Base-by-base conservation (phyloP, 805 yeast genomes). In the Sugiyamaella marilandica region DNA sequence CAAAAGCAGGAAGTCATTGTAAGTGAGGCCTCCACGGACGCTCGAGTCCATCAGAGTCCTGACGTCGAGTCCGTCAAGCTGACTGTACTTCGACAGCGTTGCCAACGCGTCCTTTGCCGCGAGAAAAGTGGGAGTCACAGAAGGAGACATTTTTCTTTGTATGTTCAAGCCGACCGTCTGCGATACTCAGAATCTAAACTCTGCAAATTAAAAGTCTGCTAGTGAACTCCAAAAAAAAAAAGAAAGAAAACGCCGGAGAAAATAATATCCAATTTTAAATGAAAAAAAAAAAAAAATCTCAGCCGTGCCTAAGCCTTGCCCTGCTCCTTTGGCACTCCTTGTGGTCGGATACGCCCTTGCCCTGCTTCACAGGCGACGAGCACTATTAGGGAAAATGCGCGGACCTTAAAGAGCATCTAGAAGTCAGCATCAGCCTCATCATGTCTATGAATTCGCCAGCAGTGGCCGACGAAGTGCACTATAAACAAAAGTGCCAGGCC, bases 11-110 rank as follows among this genome's bases (percentile, higher is more conserved):
- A 94, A 89, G 75, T 94, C 99, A 69, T 94, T 94, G 78, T 94
- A 94, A 61, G 99, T 94, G 68, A 94, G 82, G 54, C 99, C 99
- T 71, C 99, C 99, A 74, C 94, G 85, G 63, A 75, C 71, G 62
- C 81, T 75, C 49, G 97, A 89, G 76, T 94, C 96, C 86, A 94
- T 87, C 72, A 94, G 81, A 61, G 86, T 80, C 55, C 81, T 76
- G 65, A 87, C 85, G 58, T 86, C 83, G 61, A 94, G 79, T 59
- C 99, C 99, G 70, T 94, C 99, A 68, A 79, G 83, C 63, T 75
- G 71, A 54, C 78, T 58, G 78, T 88, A 92, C 56, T 79, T 70
- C 56, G 79, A 71, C 61, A 94, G 79, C 67, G 76, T 77, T 53
- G 83, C 81, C 57, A 85, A 65, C 60, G 97, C 98, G 13, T 50